Evolutionary conservation across 2,329 filamentous ascomycete species (phyloP), one percentile per base, ranked within the genome.

Genomic region (Fonsecaea pedrosoi): DNA sequence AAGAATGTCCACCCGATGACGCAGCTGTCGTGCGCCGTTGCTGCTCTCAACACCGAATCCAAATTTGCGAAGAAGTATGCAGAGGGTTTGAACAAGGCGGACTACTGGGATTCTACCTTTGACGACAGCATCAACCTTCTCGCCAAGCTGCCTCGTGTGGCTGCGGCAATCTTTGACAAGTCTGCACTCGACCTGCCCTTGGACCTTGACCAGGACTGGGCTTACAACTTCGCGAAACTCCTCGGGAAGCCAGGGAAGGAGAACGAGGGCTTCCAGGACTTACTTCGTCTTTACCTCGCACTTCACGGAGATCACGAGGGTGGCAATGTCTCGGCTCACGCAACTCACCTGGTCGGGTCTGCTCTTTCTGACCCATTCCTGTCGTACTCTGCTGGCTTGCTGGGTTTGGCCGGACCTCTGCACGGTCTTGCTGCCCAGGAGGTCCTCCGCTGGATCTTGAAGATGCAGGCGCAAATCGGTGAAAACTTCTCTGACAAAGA

Each of bases 91-190:
- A 91, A 89, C 86, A 99, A 98, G 85, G 92, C 92, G 61, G 92
- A 97, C 74, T 98, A 98, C 87, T 99, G 95, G 95, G 95, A 98
- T 83, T 92, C 94, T 13, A 96, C 92, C 54, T 98, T 96, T 77
- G 94, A 98, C 78, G 95, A 99, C 83, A 89, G 87, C 79, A 97
- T 99, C 79, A 92, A 90, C 56, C 86, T 99, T 69, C 87, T 99
- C 64, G 95, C 94, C 70, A 99, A 99, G 85, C 89, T 99, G 62
- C 95, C 95, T 70, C 96, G 92, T 69, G 94, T 99, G 73, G 95
- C 95, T 34, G 95, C 95, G 66, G 96, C 97, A 81, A 97, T 99
- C 77, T 97, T 99, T 85, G 92, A 97, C 85, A 92, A 70, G 92
- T 95, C 86, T 84, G 87, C 77, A 81, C 84, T 73, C 88, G 94